Percentiles rank a stretch among this genome's conserved stretches.
Conservation (phyloP, 2,329 filamentous ascomycete species). For the Monosporascus sp. region DNA sequence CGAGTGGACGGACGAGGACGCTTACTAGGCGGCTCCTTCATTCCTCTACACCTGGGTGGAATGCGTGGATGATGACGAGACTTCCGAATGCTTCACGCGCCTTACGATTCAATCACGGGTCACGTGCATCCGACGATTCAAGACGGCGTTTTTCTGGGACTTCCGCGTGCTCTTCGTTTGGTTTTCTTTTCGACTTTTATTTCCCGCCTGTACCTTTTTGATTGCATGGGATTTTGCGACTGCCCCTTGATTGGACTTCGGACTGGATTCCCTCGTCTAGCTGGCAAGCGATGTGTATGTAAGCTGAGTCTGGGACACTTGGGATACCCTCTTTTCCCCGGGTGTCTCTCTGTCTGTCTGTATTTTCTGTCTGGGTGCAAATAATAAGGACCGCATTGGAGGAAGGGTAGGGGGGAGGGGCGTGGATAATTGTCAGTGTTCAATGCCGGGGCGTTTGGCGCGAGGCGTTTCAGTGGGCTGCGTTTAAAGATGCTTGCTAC, state of each 20-base stretch:
- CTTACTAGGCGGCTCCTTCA: constrained; percentile 34
- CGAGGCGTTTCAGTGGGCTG: neutral
- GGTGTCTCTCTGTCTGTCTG: no score
- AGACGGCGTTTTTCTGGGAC: neutral
- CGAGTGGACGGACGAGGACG: constrained; percentile 64
- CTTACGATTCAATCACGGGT: neutral
- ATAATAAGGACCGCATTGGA: neutral
- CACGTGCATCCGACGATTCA: neutral
- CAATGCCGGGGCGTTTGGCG: neutral
- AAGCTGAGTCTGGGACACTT: no score
- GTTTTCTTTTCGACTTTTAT: neutral
- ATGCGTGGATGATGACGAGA: neutral
- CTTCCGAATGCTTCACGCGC: neutral
- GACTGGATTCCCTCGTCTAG: neutral
- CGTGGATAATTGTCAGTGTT: neutral
- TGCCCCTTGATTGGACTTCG: neutral
- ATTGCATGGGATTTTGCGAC: neutral
- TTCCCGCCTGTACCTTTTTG: neutral
- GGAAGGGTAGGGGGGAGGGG: neutral
- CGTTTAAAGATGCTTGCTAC: neutral
- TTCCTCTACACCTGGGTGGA: neutral
- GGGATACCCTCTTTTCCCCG: no score
- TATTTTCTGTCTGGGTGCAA: no score
- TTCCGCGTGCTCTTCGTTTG: neutral
- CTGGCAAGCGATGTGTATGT: no score